Conservation (phyloP, 176 grass and related monocot species). For the Ampelocalamus luodianensis region DNA sequence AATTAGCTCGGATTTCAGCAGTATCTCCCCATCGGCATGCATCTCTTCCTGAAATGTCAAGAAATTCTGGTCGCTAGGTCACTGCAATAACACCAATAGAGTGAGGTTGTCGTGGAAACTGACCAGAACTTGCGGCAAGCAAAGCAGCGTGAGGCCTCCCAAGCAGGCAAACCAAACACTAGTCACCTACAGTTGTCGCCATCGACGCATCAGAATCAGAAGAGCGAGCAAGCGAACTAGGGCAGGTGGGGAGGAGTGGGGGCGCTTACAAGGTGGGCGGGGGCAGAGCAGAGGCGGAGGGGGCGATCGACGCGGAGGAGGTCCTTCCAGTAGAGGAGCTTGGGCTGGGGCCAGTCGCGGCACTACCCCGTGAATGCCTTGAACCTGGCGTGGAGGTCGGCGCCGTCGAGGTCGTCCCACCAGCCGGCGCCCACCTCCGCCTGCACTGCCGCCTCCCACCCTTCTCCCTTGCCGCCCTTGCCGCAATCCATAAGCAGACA, state of each 20-base stretch:
- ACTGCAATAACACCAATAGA: neutral
- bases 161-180: slow-evolving; percentile 55
- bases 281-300: slow-evolving; percentile 53
- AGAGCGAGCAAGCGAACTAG: neutral
- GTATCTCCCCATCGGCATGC: slow-evolving; percentile 60
- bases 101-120: slow-evolving; percentile 12
- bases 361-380: slow-evolving; percentile 82
- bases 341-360: slow-evolving; percentile 61
- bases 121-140: slow-evolving; percentile 71
- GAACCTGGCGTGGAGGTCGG: slow-evolving; percentile 59
- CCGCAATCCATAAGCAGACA: slow-evolving; percentile 8
- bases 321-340: slow-evolving; percentile 70
- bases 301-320: slow-evolving; percentile 57
- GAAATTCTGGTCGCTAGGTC: neutral
- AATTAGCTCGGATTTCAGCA: slow-evolving; percentile 66
- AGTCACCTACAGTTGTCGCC: slow-evolving; percentile 49
- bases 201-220: slow-evolving; percentile 38
- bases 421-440: slow-evolving; percentile 48
- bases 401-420: slow-evolving; percentile 67
- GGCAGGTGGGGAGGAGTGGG: neutral
- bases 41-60: slow-evolving; percentile 65
- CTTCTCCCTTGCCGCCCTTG: too few relatives aligned
- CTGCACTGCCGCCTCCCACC: slow-evolving; percentile 59
- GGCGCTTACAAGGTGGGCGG: slow-evolving; percentile 45
- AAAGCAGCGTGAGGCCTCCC: slow-evolving; percentile 64